phyloP scores from a whole-genome alignment of 495 filamentous ascomycete species.

The Cercophora samala region DNA sequence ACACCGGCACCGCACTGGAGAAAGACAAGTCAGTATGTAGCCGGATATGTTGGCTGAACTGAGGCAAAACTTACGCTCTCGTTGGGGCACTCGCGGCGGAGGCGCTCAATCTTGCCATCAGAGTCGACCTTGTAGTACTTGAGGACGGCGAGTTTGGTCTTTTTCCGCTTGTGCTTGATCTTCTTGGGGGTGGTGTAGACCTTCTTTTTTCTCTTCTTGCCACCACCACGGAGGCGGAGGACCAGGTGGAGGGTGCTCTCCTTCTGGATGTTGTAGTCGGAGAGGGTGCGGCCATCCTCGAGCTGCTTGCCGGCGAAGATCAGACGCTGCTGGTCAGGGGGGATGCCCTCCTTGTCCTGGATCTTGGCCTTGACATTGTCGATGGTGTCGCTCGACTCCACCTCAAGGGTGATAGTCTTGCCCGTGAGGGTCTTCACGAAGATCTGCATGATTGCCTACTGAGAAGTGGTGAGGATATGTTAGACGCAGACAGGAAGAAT shows the following conservation, averaged over 20 bases:
- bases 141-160: conserved; percentile 98
- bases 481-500: conserved; percentile 27
- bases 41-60: neutral
- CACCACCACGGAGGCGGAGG: conserved; percentile 93
- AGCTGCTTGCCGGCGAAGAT: conserved; percentile 99
- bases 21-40: conserved; percentile 24
- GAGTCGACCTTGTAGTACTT: conserved; percentile 99
- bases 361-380: conserved; percentile 98
- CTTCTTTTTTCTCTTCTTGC: conserved; percentile 99
- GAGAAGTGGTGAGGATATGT: conserved; percentile 35
- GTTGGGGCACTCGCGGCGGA: conserved; percentile 92
- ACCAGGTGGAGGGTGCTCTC: conserved; percentile 99
- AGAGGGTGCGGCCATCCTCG: conserved; percentile 97
- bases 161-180: conserved; percentile 99
- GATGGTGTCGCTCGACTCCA: conserved; percentile 98
- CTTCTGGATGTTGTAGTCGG: conserved; percentile 99
- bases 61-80: conserved; percentile 65
- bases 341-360: conserved; percentile 99
- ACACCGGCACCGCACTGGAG: conserved; percentile 93
- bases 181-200: conserved; percentile 99
- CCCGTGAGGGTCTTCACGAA: conserved; percentile 99
- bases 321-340: conserved; percentile 99
- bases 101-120: conserved; percentile 99
- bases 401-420: conserved; percentile 99
- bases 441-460: conserved; percentile 87